Conservation (phyloP, 2,329 filamentous ascomycete genomes). For the Delphinella strobiligena region DNA sequence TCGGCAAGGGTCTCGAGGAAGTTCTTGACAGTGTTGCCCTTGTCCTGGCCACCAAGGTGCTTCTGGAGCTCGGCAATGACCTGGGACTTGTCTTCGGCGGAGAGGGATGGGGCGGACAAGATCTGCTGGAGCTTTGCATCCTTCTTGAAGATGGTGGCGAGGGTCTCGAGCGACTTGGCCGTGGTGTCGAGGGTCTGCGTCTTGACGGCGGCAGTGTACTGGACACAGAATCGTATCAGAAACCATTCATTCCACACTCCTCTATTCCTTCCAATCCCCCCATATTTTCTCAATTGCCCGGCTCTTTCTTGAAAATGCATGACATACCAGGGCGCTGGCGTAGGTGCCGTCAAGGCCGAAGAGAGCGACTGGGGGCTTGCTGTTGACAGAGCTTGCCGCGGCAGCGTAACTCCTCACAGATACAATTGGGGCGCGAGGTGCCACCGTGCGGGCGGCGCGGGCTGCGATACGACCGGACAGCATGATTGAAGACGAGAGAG, state of each 20-base stretch:
- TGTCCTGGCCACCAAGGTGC: slow-evolving; percentile 56
- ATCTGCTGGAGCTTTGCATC: slow-evolving; percentile 71
- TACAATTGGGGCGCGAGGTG: slow-evolving; percentile 44
- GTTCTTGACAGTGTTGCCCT: slow-evolving; percentile 79
- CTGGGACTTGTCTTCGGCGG: slow-evolving; percentile 65
- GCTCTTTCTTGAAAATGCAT: neutral
- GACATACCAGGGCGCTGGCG: slow-evolving; percentile 89
- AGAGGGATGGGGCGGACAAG: slow-evolving; percentile 70
- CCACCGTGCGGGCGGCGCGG: slow-evolving; percentile 44
- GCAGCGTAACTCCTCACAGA: slow-evolving; percentile 67
- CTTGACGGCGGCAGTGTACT: slow-evolving; percentile 97
- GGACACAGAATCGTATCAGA: slow-evolving; percentile 11
- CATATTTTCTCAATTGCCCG: slow-evolving; percentile 1
- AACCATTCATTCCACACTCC: neutral
- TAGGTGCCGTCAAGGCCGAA: slow-evolving; percentile 98
- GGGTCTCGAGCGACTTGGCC: slow-evolving; percentile 62
- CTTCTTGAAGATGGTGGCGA: slow-evolving; percentile 62
- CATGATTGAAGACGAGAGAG: slow-evolving; percentile 30
- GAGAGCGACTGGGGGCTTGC: slow-evolving; percentile 78
- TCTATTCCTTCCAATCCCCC: neutral
- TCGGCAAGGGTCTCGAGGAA: slow-evolving; percentile 82
- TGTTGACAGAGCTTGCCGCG: slow-evolving; percentile 46
- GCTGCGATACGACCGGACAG: slow-evolving; percentile 44
- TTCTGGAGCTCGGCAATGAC: slow-evolving; percentile 84
- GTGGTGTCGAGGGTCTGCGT: slow-evolving; percentile 72